Evolutionary conservation across 176 grass and related monocot species (phyloP), one percentile per base, ranked within the genome.

Genomic region (Secale cereale): DNA sequence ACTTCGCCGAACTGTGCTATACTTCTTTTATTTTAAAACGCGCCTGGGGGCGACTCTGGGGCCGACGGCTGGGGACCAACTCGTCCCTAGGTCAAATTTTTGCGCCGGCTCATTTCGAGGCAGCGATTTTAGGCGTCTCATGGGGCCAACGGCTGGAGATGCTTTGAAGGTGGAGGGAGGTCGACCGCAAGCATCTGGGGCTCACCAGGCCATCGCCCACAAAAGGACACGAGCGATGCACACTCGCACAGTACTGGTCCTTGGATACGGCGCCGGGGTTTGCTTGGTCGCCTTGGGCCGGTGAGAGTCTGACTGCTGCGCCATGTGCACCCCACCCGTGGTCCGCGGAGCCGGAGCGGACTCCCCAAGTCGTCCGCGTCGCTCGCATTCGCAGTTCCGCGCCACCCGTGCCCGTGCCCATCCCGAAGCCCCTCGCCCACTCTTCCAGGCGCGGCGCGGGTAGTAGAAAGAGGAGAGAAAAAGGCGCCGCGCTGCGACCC

Each of bases 271-370:
- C 70, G 60, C 45, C 67, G 66, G 45, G 46, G 48, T 0, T 45
- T 16, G 59, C 4, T 29, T 7, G 15, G 10, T 2, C 5, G 43
- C 32, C 16, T 66, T 66, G 85, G 77, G 12, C 70, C 65, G 70
- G 78, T 82, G 59, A 2, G n/a, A 22, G 54, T 60, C 57, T 1
- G 48, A 52, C 16, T 50, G 6, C 74, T 13, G 23, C 74, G 74
- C 65, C 81, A 85, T 48, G 82, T 74, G 79, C 43, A 11, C 43
- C 22, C 76, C 39, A 65, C 28, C 78, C 63, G 78, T 81, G 43
- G 41, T 76, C 45, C 73, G 25, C 71, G 71, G 71, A 30, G 23
- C 6, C 78, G 33, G 6, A 13, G 27, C 36, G 1, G 8, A 28
- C 56, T 20, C 26, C 41, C 41, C 67, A 37, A 70, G 23, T 73